Conservation (phyloP, 2,329 filamentous ascomycete species). For the Trichoderma sp. region DNA sequence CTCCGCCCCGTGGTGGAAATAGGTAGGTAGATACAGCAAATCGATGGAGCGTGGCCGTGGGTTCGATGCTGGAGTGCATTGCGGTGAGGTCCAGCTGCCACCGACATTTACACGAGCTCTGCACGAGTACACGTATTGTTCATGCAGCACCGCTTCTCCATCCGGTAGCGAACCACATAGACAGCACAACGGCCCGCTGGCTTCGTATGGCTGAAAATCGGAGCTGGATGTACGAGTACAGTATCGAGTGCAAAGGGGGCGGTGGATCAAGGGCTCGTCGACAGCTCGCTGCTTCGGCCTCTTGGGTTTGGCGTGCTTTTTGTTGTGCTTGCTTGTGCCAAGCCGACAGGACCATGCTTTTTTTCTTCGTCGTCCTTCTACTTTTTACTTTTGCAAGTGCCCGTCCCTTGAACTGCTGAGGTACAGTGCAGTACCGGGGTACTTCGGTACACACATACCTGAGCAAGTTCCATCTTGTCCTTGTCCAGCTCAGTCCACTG, state of each 20-base stretch:
- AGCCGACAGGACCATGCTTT: neutral
- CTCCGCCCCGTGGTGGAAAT: constrained; percentile 16
- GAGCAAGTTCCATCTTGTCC: neutral
- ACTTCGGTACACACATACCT: neutral
- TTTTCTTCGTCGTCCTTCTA: neutral
- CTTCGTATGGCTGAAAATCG: neutral
- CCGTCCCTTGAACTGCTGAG: neutral
- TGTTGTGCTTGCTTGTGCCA: neutral
- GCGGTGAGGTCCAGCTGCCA: constrained; percentile 6
- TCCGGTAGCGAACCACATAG: neutral
- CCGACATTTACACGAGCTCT: neutral
- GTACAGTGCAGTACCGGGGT: neutral
- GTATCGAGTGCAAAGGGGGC: neutral
- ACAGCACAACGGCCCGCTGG: neutral
- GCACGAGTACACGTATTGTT: neutral
- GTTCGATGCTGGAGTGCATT: neutral
- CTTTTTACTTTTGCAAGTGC: neutral
- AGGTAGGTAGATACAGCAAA: neutral
- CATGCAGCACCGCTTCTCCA: neutral
- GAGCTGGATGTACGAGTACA: neutral
- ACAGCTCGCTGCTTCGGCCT: constrained; percentile 6
- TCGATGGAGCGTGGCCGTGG: neutral
- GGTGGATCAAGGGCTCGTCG: neutral
- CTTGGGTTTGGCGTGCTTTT: neutral
- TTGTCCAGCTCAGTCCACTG: neutral